Percentiles rank a stretch among this genome's conserved stretches.
These are phyloP conservation scores for Yueomyces sinensis DNA, from an alignment of 805 yeast species.

Conservation along the genomic window DNA sequence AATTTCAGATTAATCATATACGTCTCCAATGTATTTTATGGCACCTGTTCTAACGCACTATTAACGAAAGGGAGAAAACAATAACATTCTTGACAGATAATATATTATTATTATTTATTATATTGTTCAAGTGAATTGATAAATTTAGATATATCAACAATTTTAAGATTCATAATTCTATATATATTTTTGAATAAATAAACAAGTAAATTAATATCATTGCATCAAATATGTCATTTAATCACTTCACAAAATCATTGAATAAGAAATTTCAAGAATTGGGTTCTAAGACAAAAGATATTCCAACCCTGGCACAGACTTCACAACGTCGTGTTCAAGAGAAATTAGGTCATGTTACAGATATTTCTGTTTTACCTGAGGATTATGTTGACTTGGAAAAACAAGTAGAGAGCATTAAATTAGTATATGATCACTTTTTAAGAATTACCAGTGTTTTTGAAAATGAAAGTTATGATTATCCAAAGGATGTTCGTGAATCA, in stretches of 20 bases:
- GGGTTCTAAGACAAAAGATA: constrained; percentile 26
- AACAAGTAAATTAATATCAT: too few species aligned
- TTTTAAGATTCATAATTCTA: too few species aligned
- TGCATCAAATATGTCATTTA: constrained; percentile 26
- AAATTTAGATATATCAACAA: too few species aligned
- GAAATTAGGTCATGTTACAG: constrained; percentile 61
- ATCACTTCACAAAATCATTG: constrained; percentile 15
- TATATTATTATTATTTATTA: too few species aligned
- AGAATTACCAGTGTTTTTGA: constrained; percentile 44
- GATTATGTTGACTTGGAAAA: constrained; percentile 63
- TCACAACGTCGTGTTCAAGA: constrained; percentile 69
- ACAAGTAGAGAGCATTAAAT: constrained; percentile 57
- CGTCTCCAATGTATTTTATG: too few species aligned
- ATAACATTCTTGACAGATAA: too few species aligned
- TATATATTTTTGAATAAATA: too few species aligned
- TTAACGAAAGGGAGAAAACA: too few species aligned
- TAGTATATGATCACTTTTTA: constrained; percentile 44
- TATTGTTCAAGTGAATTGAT: too few species aligned
- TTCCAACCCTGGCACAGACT: constrained; percentile 55
- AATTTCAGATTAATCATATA: too few species aligned
- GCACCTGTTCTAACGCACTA: too few species aligned
- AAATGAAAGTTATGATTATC: constrained; percentile 69
- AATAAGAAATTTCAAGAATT: constrained; percentile 21
- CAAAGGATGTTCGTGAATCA: constrained; percentile 56
- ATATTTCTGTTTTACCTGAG: constrained; percentile 67